Evolutionary conservation across 1,139 yeast species (phyloP), one percentile per base, ranked within the genome.

Genomic region (Suhomyces coccinellae): DNA sequence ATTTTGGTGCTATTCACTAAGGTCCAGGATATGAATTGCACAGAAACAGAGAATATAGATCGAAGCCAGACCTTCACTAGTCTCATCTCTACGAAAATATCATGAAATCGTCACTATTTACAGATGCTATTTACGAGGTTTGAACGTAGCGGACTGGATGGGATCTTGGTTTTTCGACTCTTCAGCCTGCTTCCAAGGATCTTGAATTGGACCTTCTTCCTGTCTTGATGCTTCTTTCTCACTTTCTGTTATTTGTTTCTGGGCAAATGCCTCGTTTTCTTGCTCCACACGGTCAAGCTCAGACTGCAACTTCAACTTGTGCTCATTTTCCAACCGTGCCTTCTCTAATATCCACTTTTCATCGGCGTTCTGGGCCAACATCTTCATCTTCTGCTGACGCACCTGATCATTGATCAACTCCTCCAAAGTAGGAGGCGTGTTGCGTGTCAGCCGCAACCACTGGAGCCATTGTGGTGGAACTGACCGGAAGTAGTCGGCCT

Each of bases 391-490:
- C 39, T 71, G 70, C 46, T 82, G 82, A 38, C 96, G 71, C 16
- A 68, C 55, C 54, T 80, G 73, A 53, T 87, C 95, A 3, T 66
- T 67, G 4, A 76, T 51, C 38, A 87, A 71, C 52, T 87, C 95
- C 38, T 76, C 72, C 30, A 87, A 57, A 1, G 82, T 71, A 0
- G 96, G 96, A 2, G 83, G 73, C 1, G 65, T 58, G 1, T 71
- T 65, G 42, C 95, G 71, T 1, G 88, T 82, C 54, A 80, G 71
- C 41, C 95, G 64, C 20, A 88, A 70, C 96, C 96, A 87, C 59
- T 85, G 91, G 35, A 80, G 67, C 95, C 96, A 87, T 57, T 83
- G 91, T 1, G 93, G 83, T 13, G 83, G 84, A 0, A 79, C 69
- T 4, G 75, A 71, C 8, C 61, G 56, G 52, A 73, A 77, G 52